Percentiles rank a stretch among this genome's conserved stretches.
Evolutionary conservation across 2,329 filamentous ascomycete genomes (phyloP).

Genomic region (Apiospora phragmitis): DNA sequence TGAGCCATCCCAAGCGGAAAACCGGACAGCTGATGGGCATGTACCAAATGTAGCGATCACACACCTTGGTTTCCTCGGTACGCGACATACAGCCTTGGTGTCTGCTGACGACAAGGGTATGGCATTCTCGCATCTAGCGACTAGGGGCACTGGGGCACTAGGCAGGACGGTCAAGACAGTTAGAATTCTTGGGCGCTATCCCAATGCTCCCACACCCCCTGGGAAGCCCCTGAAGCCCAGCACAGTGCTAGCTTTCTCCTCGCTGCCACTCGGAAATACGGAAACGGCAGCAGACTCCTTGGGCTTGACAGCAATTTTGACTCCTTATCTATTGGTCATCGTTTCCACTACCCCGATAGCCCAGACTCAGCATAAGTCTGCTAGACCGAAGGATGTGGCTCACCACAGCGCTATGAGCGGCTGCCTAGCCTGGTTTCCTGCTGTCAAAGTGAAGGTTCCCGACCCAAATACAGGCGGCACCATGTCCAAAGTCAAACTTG

Average conservation of each 20-base stretch:
- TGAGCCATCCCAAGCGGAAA: slow-evolving; percentile 62
- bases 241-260: slow-evolving; percentile 88
- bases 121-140: slow-evolving; percentile 97
- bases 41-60: slow-evolving; percentile 74
- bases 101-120: slow-evolving; percentile 94
- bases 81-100: slow-evolving; percentile 88
- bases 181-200: slow-evolving; percentile 88
- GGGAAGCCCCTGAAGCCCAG: slow-evolving; percentile 82
- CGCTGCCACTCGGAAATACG: slow-evolving; percentile 90
- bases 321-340: slow-evolving; percentile 91
- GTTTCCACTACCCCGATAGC: slow-evolving; percentile 96
- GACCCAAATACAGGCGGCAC: slow-evolving; percentile 67
- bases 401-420: slow-evolving; percentile 92
- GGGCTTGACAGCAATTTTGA: slow-evolving; percentile 92
- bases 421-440: slow-evolving; percentile 95
- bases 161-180: slow-evolving; percentile 86
- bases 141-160: slow-evolving; percentile 82
- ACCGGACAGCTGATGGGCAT: slow-evolving; percentile 78
- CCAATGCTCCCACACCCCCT: slow-evolving; percentile 62
- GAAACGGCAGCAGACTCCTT: slow-evolving; percentile 84
- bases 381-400: slow-evolving; percentile 85
- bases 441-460: slow-evolving; percentile 82
- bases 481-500: slow-evolving; percentile 80
- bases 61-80: slow-evolving; percentile 93
- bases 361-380: slow-evolving; percentile 93